Evolutionary conservation across 495 filamentous ascomycete genomes (phyloP), one percentile per base, ranked within the genome.

Genomic region (Tuber indicum): DNA sequence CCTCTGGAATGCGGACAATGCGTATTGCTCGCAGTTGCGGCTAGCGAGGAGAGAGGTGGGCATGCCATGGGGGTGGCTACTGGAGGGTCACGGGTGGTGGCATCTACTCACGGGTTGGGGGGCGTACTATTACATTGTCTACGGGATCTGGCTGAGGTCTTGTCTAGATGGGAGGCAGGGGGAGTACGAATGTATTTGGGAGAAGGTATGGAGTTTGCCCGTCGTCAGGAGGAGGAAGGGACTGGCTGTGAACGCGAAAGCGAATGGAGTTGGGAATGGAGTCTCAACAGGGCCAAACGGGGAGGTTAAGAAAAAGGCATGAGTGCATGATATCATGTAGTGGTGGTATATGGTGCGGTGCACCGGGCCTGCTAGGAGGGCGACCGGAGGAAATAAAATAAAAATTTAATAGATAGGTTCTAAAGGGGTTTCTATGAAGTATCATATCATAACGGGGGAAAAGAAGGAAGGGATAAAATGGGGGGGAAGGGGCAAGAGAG

Each of bases 31-130:
- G 42, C 87, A 85, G n/a, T 85, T 98, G 73, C 88, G 91, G 16
- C 80, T 75, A 19, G 94, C 91, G 90, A 89, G 94, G 77, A 89
- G 91, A 74, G 83, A 88, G 72, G 85, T 98, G 52, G 91, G 91
- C 36, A 86, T 98, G 66, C 96, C 96, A 0, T 99, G 96, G 96
- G 93, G 95, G 1, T 88, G 96, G 14, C 75, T 98, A 17, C 86
- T 97, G 3, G 96, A 98, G 85, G 95, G 94, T 0, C 96, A 99
- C 86, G 96, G 94, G 17, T 98, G 96, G 96, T 99, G 96, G 95
- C 96, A 91, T 85, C 89, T 90, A 26, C 74, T 88, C 52, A 84
- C 84, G 23, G 82, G 83, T 78, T 75, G 86, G 41, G 89, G 91
- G 81, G 94, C 92, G 70, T 96, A 97, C 83, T 89, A 91, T 78